A percentile compares a stretch with the other conserved stretches of the same genome.
Conservation (phyloP, 768 basidiomycete species). For the Grammothele lineata region DNA sequence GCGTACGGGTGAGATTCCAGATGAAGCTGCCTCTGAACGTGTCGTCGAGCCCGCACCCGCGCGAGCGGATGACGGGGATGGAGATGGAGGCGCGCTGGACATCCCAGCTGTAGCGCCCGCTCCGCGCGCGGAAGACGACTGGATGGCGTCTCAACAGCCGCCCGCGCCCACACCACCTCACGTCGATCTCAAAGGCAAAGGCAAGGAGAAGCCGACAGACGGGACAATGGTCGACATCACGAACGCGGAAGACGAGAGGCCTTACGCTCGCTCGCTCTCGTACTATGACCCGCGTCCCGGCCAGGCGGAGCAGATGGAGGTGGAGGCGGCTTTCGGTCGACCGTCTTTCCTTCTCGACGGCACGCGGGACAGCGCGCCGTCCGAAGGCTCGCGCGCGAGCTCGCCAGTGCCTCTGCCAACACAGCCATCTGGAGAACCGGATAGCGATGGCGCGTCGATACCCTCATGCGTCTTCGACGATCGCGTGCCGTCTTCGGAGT, state of each 20-base stretch:
- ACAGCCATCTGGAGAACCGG: conserved; percentile 15
- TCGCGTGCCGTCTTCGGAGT: conserved; percentile 56
- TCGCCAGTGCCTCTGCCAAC: conserved; percentile 3
- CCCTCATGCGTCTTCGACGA: conserved; percentile 6
- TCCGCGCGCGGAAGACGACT: conserved; percentile 1
- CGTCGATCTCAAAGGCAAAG: conserved; percentile 27
- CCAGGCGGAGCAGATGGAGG: conserved; percentile 5
- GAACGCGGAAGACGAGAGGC: conserved; percentile 24
- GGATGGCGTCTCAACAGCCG: conserved; percentile 1
- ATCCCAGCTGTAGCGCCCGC: neutral
- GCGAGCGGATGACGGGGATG: neutral
- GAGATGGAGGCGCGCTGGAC: neutral
- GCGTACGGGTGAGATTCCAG: conserved; percentile 44
- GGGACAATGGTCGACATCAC: conserved; percentile 37
- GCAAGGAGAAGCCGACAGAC: conserved; percentile 30
- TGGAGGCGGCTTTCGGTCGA: conserved; percentile 3
- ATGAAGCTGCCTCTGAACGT: conserved; percentile 15
- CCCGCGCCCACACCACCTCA: neutral
- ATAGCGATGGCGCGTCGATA: conserved; percentile 14
- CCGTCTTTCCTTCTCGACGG: conserved; percentile 4
- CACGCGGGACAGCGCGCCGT: neutral
- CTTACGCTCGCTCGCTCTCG: conserved; percentile 2
- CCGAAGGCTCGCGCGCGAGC: neutral
- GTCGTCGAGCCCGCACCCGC: neutral
- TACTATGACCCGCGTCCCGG: conserved; percentile 1